Conservation (phyloP, 2,329 filamentous ascomycete genomes). For the Xylariaceae sp. region DNA sequence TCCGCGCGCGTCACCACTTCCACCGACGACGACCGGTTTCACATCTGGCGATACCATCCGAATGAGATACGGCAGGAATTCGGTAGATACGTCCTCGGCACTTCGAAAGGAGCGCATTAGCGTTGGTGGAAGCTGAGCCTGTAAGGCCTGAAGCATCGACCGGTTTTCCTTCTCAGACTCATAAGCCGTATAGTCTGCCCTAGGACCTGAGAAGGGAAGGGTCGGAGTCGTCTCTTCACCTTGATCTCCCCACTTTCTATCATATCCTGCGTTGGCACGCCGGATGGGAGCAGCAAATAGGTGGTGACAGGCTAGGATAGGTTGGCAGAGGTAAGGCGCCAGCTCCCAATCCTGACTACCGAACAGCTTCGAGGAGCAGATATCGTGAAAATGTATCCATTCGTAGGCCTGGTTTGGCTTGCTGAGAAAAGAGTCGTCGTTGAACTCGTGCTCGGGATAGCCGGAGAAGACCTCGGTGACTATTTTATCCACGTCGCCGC, state of each 20-base stretch:
- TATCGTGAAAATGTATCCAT: slow-evolving; percentile 92
- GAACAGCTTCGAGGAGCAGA: slow-evolving; percentile 71
- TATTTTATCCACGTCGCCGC: slow-evolving; percentile 72
- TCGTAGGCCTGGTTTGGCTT: slow-evolving; percentile 80
- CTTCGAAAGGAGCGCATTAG: slow-evolving; percentile 75
- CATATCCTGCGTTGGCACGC: slow-evolving; percentile 39
- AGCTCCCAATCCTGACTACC: slow-evolving; percentile 91
- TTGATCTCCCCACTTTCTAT: slow-evolving; percentile 41
- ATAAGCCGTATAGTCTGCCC: slow-evolving; percentile 73
- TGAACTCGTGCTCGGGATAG: slow-evolving; percentile 83
- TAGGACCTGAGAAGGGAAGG: slow-evolving; percentile 73
- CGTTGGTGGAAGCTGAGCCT: slow-evolving; percentile 64
- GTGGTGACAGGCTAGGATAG: slow-evolving; percentile 83
- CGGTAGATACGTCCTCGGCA: slow-evolving; percentile 68
- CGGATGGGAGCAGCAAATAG: slow-evolving; percentile 74
- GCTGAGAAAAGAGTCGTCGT: slow-evolving; percentile 84
- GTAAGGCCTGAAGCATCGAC: slow-evolving; percentile 66
- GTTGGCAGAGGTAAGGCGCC: slow-evolving; percentile 77
- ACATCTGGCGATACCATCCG: slow-evolving; percentile 83
- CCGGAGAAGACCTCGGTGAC: slow-evolving; percentile 78
- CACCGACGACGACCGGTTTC: slow-evolving; percentile 81
- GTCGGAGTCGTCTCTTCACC: slow-evolving; percentile 48
- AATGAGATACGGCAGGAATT: slow-evolving; percentile 78
- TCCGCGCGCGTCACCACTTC: slow-evolving; percentile 57
- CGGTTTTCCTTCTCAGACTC: slow-evolving; percentile 78